Conservation (phyloP, 192 early-diverging fungal species). For the Haplosporangium gracile region DNA sequence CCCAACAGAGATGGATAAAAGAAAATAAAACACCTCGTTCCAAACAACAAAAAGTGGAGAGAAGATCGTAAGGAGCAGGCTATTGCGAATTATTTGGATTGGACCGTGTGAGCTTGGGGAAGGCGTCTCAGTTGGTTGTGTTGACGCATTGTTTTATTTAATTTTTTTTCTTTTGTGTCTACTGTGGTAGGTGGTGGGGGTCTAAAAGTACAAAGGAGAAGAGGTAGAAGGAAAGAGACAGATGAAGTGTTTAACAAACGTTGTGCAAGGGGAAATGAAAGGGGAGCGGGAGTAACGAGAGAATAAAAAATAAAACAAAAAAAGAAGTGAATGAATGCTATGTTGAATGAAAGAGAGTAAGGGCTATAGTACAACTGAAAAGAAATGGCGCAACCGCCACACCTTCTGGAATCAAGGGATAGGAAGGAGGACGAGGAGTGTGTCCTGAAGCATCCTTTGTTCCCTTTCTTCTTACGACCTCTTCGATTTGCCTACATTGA, state of each 20-base stretch:
- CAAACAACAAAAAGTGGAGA: too few species aligned
- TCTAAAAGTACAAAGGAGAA: neutral
- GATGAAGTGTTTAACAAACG: neutral
- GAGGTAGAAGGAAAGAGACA: neutral
- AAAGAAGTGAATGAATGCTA: neutral
- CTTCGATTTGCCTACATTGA: slow-evolving; percentile 17
- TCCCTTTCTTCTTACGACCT: neutral
- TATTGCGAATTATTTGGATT: too few species aligned
- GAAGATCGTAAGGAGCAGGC: too few species aligned
- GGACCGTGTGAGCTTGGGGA: too few species aligned
- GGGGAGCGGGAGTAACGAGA: neutral
- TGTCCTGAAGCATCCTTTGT: neutral
- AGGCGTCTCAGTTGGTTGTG: too few species aligned
- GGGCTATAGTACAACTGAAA: slow-evolving; percentile 5
- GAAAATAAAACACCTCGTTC: too few species aligned
- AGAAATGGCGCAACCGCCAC: slow-evolving; percentile 17
- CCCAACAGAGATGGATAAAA: too few species aligned
- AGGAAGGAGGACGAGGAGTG: neutral
- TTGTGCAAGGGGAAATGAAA: neutral
- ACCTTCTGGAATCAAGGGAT: neutral
- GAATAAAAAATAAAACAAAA: neutral
- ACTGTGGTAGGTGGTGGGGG: neutral
- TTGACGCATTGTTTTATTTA: too few species aligned
- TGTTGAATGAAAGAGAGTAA: neutral
- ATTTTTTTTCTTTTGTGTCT: too few species aligned